phyloP scores from a whole-genome alignment of 768 basidiomycete species.

The Phylloporus sp. region DNA sequence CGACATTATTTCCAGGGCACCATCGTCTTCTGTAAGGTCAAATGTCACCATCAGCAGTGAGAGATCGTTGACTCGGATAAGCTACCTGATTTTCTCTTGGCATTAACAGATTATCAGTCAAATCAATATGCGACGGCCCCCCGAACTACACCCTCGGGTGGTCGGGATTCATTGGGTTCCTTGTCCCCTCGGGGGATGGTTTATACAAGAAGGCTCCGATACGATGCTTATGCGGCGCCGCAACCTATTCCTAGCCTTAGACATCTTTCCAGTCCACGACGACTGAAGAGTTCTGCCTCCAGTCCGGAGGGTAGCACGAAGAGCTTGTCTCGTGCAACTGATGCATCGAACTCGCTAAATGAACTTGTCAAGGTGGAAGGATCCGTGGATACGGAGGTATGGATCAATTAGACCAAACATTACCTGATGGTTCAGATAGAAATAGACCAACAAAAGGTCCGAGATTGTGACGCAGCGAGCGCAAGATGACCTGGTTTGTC shows the following conservation, averaged over 20 bases:
- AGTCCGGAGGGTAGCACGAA: conserved; percentile 33
- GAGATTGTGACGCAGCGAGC: neutral
- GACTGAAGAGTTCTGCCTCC: conserved; percentile 34
- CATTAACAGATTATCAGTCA: conserved; percentile 40
- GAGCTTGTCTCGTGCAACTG: conserved; percentile 29
- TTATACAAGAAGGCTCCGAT: conserved; percentile 54
- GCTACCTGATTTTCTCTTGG: conserved; percentile 68
- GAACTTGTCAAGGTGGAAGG: conserved; percentile 20
- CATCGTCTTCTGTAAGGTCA: conserved; percentile 53
- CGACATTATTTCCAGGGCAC: conserved; percentile 44
- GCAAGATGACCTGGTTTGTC: conserved; percentile 22
- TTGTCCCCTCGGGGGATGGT: conserved; percentile 26
- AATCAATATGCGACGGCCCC: conserved; percentile 2
- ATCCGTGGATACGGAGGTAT: conserved; percentile 20
- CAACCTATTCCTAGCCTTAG: conserved; percentile 45
- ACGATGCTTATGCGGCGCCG: conserved; percentile 67
- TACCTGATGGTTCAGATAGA: conserved; percentile 3
- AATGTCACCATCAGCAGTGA: conserved; percentile 1
- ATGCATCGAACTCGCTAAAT: conserved; percentile 20
- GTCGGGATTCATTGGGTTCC: conserved; percentile 13
- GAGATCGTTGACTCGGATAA: conserved; percentile 25
- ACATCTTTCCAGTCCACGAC: conserved; percentile 28
- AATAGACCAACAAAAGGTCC: conserved; percentile 8
- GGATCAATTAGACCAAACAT: neutral
- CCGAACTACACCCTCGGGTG: conserved; percentile 8